A percentile compares a stretch with the other conserved stretches of the same genome.
These are phyloP conservation scores for Striga hermonthica DNA, from an alignment of 305 asterid species.

Conservation along the genomic window DNA sequence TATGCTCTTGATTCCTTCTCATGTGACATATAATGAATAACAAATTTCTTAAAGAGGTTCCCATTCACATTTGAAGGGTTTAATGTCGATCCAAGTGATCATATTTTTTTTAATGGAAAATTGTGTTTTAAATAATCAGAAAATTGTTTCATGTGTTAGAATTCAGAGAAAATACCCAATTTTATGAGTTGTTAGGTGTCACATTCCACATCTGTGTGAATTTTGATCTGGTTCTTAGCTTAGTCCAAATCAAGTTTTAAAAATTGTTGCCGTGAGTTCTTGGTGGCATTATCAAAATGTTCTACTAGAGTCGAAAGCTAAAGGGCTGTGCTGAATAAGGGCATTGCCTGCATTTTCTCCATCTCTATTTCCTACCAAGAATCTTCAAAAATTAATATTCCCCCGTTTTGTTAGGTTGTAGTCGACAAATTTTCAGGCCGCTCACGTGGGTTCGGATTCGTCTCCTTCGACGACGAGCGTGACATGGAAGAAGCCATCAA, in stretches of 20 bases:
- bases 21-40: conserved; percentile 11
- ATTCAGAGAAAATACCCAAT: too few relatives aligned
- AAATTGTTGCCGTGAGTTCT: too few relatives aligned
- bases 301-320: too few relatives aligned
- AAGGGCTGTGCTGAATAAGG: too few relatives aligned
- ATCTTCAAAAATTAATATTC: neutral
- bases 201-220: too few relatives aligned
- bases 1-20: neutral
- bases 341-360: too few relatives aligned
- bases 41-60: neutral
- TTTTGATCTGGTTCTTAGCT: too few relatives aligned
- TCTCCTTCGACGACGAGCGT: conserved; percentile 73
- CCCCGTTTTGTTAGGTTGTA: conserved; percentile 54
- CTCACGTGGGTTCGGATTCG: conserved; percentile 93
- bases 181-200: too few relatives aligned
- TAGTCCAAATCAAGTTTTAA: too few relatives aligned
- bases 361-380: too few relatives aligned
- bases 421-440: conserved; percentile 76
- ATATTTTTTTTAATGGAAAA: too few relatives aligned
- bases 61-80: neutral
- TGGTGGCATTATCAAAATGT: too few relatives aligned
- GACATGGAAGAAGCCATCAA: conserved; percentile 93
- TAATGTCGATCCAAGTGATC: neutral
- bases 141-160: neutral
- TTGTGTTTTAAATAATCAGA: neutral